Base-by-base conservation (phyloP, 2,329 filamentous ascomycete genomes). In the Falciphora oryzae region DNA sequence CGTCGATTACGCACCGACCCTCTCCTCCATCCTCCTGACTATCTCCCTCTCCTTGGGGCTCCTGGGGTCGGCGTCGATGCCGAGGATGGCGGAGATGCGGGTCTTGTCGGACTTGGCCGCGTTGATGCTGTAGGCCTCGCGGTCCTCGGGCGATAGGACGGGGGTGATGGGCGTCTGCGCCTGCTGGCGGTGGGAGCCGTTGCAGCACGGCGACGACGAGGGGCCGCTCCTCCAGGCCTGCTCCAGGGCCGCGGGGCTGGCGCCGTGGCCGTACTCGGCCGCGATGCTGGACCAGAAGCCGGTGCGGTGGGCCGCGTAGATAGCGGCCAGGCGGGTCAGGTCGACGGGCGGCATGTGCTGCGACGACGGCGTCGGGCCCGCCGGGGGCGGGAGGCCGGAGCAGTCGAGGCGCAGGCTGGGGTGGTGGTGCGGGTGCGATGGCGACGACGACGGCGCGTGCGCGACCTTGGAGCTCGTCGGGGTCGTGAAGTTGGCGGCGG, bases 211-310 rank as follows among this genome's bases (percentile, higher is more conserved):
- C 35, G 59, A 10, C 22, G 31, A 6, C 32, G n/a, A 29, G 53
- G 74, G 71, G 56, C 78, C 81, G 13, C 78, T 77, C 73, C 80
- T 83, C 87, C 89, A 92, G n/a, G 88, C 86, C 72, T 89, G 87
- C 76, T 92, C 89, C 27, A 92, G 80, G 44, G 86, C 80, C 18
- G 82, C 80, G 1, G 89, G 85, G 61, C 85, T 87, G 1, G 82
- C 81, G 44, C 86, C 84, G 18, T 79, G 75, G 63, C 89, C 89
- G 71, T 93, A 93, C 70, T 92, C 89, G 31, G 84, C 79, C 35
- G 90, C 89, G 50, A 94, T 83, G 61, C 84, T 81, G 44, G 84
- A 80, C 90, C 91, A 94, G 78, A 94, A 93, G 11, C 85, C 83
- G 62, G 83, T 80, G 58, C 89, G 86, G 75, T 92, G 89, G 10